A percentile compares a stretch with the other conserved stretches of the same genome.
These are phyloP conservation scores for Gossypium turneri DNA, from an alignment of 345 rosid species.

Conservation along the genomic window DNA sequence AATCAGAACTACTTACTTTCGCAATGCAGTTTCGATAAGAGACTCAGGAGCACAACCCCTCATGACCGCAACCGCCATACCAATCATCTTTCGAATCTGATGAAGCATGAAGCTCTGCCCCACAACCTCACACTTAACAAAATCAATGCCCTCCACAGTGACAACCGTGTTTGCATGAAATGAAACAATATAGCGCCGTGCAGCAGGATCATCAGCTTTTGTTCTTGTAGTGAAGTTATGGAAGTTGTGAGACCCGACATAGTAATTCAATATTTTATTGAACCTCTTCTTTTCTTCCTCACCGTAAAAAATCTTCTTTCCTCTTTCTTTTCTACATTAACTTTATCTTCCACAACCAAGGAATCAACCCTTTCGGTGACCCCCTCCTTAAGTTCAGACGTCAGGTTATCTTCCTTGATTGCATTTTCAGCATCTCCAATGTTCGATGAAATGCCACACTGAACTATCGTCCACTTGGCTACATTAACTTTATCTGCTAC, in stretches of 20 bases:
- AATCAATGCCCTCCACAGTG: slow-evolving; percentile 67
- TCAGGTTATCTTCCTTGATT: background rate
- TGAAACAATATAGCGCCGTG: slow-evolving; percentile 63
- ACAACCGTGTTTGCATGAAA: slow-evolving; percentile 54
- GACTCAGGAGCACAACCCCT: slow-evolving; percentile 78
- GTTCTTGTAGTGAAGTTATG: slow-evolving; percentile 92
- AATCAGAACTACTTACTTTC: slow-evolving; percentile 43
- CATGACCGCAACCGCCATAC: slow-evolving; percentile 83
- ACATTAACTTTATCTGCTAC: slow-evolving; percentile 16
- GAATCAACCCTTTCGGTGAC: slow-evolving; percentile 13
- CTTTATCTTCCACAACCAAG: slow-evolving; percentile 6
- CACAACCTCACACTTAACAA: slow-evolving; percentile 89
- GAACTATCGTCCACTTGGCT: slow-evolving; percentile 18
- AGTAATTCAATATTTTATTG: slow-evolving; percentile 63
- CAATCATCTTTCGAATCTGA: slow-evolving; percentile 91
- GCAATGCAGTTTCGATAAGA: slow-evolving; percentile 57
- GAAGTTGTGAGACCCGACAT: slow-evolving; percentile 88
- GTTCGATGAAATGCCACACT: slow-evolving; percentile 6
- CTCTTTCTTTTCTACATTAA: slow-evolving; percentile 23
- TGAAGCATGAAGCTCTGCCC: slow-evolving; percentile 99
- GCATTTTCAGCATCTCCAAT: background rate
- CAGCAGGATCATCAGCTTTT: slow-evolving; percentile 84
- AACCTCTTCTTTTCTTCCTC: slow-evolving; percentile 74
- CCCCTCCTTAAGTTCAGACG: background rate
- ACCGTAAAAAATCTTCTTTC: slow-evolving; percentile 51